A percentile compares a stretch with the other conserved stretches of the same genome.
These are phyloP conservation scores for Mucor lusitanicus DNA, from an alignment of 371 early-diverging fungal genomes.

Conservation along the genomic window DNA sequence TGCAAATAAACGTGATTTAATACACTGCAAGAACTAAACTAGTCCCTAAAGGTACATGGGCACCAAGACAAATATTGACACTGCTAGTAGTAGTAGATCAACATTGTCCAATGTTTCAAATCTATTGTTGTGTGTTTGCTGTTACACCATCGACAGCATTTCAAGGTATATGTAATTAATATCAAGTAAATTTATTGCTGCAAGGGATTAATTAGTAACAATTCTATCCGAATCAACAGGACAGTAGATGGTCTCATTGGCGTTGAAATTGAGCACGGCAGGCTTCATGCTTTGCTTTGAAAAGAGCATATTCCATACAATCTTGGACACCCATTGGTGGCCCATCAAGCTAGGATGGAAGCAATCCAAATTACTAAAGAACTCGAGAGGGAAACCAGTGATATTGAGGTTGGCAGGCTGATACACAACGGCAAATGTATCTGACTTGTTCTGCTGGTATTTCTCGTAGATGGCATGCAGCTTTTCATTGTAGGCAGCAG, in stretches of 20 bases:
- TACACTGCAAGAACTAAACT: not conserved
- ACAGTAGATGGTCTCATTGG: constrained; percentile 30
- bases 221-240: constrained; percentile 44
- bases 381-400: constrained; percentile 25
- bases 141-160: not conserved
- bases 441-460: constrained; percentile 20
- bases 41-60: not conserved
- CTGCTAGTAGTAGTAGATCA: not conserved
- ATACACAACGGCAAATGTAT: constrained; percentile 29
- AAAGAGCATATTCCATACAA: constrained; percentile 11
- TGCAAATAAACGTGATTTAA: not conserved
- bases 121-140: not conserved
- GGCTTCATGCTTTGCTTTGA: constrained; percentile 9
- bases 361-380: constrained; percentile 26
- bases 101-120: not conserved
- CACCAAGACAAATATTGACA: too few species aligned
- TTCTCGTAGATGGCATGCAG: constrained; percentile 22
- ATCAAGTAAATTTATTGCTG: not conserved
- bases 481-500: constrained; percentile 20
- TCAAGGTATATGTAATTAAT: not conserved
- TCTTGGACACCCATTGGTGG: constrained; percentile 25
- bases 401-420: constrained; percentile 24
- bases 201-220: constrained; percentile 11
- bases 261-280: constrained; percentile 24
- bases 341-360: constrained; percentile 22